These are phyloP conservation scores for Pseudonitzschia delicatissima DNA, from an alignment of 108 stramenopile species.

Conservation along the genomic window DNA sequence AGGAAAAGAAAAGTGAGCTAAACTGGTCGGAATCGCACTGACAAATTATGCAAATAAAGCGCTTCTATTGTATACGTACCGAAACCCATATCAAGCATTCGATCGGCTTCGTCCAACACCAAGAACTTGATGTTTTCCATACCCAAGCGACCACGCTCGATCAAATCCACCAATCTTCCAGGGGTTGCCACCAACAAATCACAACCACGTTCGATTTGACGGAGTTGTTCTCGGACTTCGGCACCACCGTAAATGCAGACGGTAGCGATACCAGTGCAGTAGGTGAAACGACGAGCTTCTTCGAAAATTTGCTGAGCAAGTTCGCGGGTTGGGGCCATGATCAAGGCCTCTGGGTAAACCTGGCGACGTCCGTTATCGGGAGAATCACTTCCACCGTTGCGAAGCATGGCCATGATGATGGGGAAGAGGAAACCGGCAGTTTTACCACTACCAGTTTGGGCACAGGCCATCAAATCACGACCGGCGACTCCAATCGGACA, in stretches of 20 bases:
- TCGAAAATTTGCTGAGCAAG: slow-evolving; percentile 97
- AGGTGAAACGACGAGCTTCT: slow-evolving; percentile 94
- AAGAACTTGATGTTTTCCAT: slow-evolving; percentile 85
- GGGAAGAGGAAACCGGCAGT: slow-evolving; percentile 98
- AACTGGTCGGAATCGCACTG: background rate
- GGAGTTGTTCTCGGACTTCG: slow-evolving; percentile 89
- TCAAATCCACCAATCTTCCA: slow-evolving; percentile 94
- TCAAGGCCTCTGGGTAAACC: slow-evolving; percentile 80
- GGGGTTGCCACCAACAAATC: slow-evolving; percentile 99
- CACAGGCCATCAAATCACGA: slow-evolving; percentile 97
- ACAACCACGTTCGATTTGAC: slow-evolving; percentile 78
- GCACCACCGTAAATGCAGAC: slow-evolving; percentile 97
- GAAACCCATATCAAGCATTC: slow-evolving; percentile 99
- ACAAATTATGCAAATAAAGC: background rate
- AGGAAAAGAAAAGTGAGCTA: background rate
- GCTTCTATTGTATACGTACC: slow-evolving; percentile 33
- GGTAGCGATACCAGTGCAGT: slow-evolving; percentile 92
- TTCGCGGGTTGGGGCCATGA: slow-evolving; percentile 97
- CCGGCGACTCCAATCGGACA: slow-evolving; percentile 88
- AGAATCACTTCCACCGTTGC: slow-evolving; percentile 71
- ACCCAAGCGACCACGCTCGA: slow-evolving; percentile 87
- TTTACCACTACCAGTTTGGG: slow-evolving; percentile 95
- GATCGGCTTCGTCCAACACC: slow-evolving; percentile 98
- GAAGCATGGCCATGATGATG: slow-evolving; percentile 90
- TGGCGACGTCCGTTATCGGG: slow-evolving; percentile 48